A percentile compares a stretch with the other conserved stretches of the same genome.
Conservation (phyloP, 257 asterid genomes). For the Solanum paucissectum region DNA sequence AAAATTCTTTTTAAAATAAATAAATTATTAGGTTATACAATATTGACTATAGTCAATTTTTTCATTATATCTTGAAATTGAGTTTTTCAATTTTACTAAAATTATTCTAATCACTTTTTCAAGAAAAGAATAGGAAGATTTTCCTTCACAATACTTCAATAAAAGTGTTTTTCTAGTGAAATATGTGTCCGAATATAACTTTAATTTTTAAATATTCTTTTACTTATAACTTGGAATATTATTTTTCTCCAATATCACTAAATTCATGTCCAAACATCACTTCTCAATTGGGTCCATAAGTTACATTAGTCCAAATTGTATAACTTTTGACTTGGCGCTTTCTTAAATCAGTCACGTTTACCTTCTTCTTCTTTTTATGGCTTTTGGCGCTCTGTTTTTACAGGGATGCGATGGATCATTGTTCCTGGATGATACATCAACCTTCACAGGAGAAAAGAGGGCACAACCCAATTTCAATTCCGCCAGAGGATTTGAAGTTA, state of each 20-base stretch:
- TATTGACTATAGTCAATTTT: neutral
- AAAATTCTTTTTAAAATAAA: neutral
- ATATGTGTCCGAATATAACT: neutral
- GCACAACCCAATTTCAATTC: constrained; percentile 66
- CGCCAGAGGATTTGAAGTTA: constrained; percentile 65
- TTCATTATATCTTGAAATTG: neutral
- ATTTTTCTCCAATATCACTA: neutral
- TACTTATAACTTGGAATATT: too few species aligned
- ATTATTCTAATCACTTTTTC: neutral
- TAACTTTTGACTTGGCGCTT: neutral
- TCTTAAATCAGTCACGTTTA: neutral
- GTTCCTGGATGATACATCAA: constrained; percentile 76
- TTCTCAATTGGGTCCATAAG: neutral
- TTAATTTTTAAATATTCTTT: too few species aligned
- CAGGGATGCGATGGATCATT: constrained; percentile 93
- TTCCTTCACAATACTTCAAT: neutral
- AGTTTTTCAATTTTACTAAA: neutral
- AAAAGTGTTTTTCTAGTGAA: neutral
- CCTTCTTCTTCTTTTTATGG: neutral
- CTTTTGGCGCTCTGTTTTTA: neutral
- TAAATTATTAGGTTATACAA: neutral
- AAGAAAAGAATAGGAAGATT: neutral
- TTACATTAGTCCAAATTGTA: neutral
- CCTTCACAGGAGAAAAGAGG: constrained; percentile 61
- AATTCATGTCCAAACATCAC: neutral